Base-by-base conservation (phyloP, 495 filamentous ascomycete genomes). In the Cercophora newfieldiana region DNA sequence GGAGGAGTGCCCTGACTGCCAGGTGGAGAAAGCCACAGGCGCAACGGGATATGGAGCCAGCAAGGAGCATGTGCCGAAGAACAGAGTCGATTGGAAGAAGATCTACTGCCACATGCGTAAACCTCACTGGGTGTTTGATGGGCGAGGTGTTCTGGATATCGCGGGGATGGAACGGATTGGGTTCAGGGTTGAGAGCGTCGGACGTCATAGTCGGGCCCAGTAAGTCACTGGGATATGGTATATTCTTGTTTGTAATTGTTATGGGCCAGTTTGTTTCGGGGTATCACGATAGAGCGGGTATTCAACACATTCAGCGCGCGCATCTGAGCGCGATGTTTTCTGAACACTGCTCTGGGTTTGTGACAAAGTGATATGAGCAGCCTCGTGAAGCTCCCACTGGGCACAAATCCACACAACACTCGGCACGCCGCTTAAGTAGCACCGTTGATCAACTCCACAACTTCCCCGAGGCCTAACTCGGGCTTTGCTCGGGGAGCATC, bases 121-220 rank as follows among this genome's bases (percentile, higher is more conserved):
- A 59, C 89, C 89, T 0, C 84, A 82, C 71, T 89, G 85, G 77
- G 75, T 91, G 19, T 91, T 92, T 73, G 89, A 92, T 65, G 89
- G 89, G 26, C 81, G 87, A 29, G 85, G 87, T 28, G 77, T 90
- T 25, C 72, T 92, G 16, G 84, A 91, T 68, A 76, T 78, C 7
- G 70, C 67, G 16, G 81, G 82, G 65, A 78, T 92, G 72, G 79
- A 82, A 44, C 77, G 72, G 48, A 71, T 91, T 29, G 89, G 88
- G 0, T 83, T 91, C 70, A 72, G 71, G 0, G 82, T 87, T 6
- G 80, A 85, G 69, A 78, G 77, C 55, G 80, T 87, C 59, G 85
- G 85, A n/a, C 67, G 69, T 16, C 69, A 71, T 49, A 64, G 68
- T 16, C 25, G 59, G 25, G 53, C 51, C 10, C 57, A 59, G 8